A percentile compares a stretch with the other conserved stretches of the same genome.
These are phyloP conservation scores for Lodderomyces elongisporus DNA, from an alignment of 1,139 yeast species.

Conservation along the genomic window DNA sequence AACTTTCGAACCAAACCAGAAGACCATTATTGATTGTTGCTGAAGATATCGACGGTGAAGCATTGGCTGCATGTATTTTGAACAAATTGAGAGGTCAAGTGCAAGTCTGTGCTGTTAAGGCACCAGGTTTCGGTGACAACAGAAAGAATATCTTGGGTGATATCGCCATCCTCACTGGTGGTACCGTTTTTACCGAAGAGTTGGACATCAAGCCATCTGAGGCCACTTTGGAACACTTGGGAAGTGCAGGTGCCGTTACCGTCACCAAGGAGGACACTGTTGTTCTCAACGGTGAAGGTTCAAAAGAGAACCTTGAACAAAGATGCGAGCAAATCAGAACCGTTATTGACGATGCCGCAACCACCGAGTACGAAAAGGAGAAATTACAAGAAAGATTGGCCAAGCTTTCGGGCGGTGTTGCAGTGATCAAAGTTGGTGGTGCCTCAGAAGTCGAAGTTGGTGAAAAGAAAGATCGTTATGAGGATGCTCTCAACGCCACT, in stretches of 20 bases:
- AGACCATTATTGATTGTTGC: conserved; percentile 94
- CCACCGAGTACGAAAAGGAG: conserved; percentile 95
- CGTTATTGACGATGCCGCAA: conserved; percentile 63
- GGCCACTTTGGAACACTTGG: conserved; percentile 86
- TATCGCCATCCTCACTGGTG: conserved; percentile 94
- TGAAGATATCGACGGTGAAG: conserved; percentile 98
- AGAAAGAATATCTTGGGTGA: conserved; percentile 97
- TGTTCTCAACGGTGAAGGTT: conserved; percentile 91
- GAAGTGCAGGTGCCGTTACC: conserved; percentile 89
- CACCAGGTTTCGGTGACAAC: conserved; percentile 99
- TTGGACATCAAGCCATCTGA: conserved; percentile 96
- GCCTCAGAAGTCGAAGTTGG: conserved; percentile 98
- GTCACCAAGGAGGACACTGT: conserved; percentile 98
- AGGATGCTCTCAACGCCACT: conserved; percentile 97
- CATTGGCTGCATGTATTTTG: conserved; percentile 96
- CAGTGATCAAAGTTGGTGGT: conserved; percentile 98
- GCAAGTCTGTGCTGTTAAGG: conserved; percentile 97
- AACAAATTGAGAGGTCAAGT: conserved; percentile 99
- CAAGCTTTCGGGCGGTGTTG: conserved; percentile 98
- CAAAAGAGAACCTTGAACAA: conserved; percentile 78
- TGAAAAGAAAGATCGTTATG: conserved; percentile 99
- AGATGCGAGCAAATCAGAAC: conserved; percentile 97
- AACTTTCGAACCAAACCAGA: conserved; percentile 89
- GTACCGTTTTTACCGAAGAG: conserved; percentile 98
- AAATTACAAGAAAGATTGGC: conserved; percentile 98